Conservation (phyloP, 305 asterid genomes). For the Petunia hybrid region DNA sequence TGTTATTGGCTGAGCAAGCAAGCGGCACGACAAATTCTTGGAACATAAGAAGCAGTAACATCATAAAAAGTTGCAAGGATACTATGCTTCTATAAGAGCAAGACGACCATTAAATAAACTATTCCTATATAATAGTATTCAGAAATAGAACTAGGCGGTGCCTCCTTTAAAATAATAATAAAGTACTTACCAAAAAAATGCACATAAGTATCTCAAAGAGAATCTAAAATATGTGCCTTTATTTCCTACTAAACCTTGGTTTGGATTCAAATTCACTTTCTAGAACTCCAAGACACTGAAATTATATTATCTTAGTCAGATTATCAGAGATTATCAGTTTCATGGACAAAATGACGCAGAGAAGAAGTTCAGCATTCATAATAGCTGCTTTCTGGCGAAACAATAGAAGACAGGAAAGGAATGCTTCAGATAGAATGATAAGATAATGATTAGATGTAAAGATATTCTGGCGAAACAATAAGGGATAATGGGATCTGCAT, state of each 20-base stretch:
- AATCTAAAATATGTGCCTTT: too few relatives aligned
- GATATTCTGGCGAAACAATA: neutral
- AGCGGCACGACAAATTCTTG: neutral
- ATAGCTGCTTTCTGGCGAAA: neutral
- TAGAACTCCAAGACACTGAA: neutral
- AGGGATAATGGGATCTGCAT: too few relatives aligned
- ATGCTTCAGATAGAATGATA: neutral
- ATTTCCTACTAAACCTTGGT: neutral
- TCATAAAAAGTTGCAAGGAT: neutral
- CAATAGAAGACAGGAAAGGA: neutral
- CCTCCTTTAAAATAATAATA: too few relatives aligned
- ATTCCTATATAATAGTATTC: neutral
- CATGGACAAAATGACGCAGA: neutral
- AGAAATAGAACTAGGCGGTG: too few relatives aligned
- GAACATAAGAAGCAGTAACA: constrained; percentile 1
- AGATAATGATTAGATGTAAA: neutral
- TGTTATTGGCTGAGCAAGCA: constrained; percentile 14
- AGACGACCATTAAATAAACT: neutral
- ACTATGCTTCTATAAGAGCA: neutral
- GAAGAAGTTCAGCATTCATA: neutral
- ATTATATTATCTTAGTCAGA: neutral
- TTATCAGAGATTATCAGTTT: neutral
- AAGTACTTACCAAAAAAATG: neutral
- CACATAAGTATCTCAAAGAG: neutral
- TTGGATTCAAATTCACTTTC: neutral